Base-by-base conservation (phyloP, 1,139 yeast genomes). In the Yamadazyma spencermartinsiae region DNA sequence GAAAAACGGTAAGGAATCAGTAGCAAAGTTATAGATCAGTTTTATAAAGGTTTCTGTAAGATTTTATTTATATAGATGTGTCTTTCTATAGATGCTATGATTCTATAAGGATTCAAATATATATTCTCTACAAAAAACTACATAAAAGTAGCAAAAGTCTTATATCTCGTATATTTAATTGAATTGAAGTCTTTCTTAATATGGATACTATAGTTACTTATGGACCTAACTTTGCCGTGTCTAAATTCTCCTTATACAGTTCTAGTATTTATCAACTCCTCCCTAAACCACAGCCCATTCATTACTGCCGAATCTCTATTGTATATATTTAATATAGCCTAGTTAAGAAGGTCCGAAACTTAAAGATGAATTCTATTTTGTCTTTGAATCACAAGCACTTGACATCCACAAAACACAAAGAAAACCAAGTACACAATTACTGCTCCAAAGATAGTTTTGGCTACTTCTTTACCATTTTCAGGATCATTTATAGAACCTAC, bases 401-500 rank as follows among this genome's bases (percentile, higher is more conserved):
- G 97, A 52, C 80, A 80, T 3, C 97, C 97, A 63, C 98, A 92
- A 68, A 89, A 90, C 21, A 81, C 70, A 55, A 90, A 83, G 72
- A 89, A 88, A 32, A 72, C 74, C 41, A 82, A 65, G 60, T 92
- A 92, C 10, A 92, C 92, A 45, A 85, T 62, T 5, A 90, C 97
- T 17, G 98, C 97, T 34, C 90, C 83, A 62, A 85, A 86, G 14
- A 92, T 82, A 3, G 98, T 92, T 46, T 79, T 77, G 25, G 98
- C 96, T 33, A 90, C 98, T 67, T 94, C 96, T 46, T 80, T 80
- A 10, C 98, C 98, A 58, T 92, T 92, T 50, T 79, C 86, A 17
- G 98, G 98, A 56, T 90, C 96, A 50, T 74, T 82, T 47, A 82
- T 80, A 30, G 96, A 86, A 6, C 98, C 98, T 69, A 89, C 83